A percentile compares a stretch with the other conserved stretches of the same genome.
Conservation (phyloP, 1,284 basidiomycete genomes). For the Pseudozyma hubeiensis region DNA sequence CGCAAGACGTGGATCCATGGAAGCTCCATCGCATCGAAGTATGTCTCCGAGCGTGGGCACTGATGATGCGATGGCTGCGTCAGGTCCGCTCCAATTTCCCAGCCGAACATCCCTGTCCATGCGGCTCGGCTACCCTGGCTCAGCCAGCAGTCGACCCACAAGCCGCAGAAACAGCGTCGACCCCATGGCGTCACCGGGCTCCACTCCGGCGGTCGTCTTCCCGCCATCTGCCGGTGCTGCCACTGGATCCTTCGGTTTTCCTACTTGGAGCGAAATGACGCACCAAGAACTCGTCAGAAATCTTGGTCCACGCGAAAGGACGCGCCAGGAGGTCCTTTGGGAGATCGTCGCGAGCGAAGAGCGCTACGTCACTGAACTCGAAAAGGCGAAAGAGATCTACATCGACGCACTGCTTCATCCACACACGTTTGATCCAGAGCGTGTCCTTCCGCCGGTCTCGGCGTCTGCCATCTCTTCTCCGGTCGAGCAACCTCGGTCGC, state of each 20-base stretch:
- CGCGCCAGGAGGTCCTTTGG: conserved; percentile 94
- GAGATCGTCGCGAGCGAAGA: conserved; percentile 98
- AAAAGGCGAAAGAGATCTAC: conserved; percentile 91
- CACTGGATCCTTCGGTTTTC: conserved; percentile 37
- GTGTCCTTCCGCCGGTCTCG: conserved; percentile 10
- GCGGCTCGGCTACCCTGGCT: conserved; percentile 40
- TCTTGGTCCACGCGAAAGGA: conserved; percentile 89
- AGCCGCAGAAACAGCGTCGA: conserved; percentile 40
- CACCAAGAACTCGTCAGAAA: conserved; percentile 94
- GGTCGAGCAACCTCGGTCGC: neutral
- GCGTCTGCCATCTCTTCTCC: neutral
- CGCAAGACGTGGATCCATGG: conserved; percentile 19
- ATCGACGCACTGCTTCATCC: conserved; percentile 87
- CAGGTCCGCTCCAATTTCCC: conserved; percentile 37
- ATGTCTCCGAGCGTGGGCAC: conserved; percentile 9
- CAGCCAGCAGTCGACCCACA: conserved; percentile 22
- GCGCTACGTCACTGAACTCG: conserved; percentile 88
- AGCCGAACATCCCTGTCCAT: conserved; percentile 35
- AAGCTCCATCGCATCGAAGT: conserved; percentile 14
- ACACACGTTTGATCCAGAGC: conserved; percentile 34
- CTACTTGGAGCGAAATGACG: conserved; percentile 93
- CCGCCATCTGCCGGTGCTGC: conserved; percentile 23
- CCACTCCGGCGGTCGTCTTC: conserved; percentile 20
- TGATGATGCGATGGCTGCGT: neutral
- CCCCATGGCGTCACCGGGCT: conserved; percentile 12